phyloP scores from a whole-genome alignment of 768 basidiomycete species.

The Podaxis sp. region DNA sequence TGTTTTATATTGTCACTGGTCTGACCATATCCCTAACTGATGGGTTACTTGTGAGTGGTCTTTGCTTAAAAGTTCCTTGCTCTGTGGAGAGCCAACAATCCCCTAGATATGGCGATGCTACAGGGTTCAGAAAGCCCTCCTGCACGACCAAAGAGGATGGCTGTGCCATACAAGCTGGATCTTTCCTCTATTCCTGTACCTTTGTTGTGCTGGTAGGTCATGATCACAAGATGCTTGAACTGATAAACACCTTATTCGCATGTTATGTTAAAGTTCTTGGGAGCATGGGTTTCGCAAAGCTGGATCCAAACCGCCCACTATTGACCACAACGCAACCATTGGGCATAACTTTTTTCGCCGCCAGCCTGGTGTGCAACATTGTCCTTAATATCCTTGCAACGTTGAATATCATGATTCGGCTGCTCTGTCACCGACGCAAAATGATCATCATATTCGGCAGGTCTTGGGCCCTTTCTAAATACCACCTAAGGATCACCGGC shows the following conservation, averaged over 20 bases:
- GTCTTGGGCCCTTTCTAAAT: background rate
- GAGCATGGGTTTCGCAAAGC: background rate
- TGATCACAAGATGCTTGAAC: background rate
- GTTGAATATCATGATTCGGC: background rate
- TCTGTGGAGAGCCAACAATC: no score
- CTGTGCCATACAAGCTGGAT: background rate
- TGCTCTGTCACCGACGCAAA: background rate
- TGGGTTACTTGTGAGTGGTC: background rate
- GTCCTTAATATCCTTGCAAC: background rate
- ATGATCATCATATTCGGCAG: background rate
- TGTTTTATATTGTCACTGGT: background rate
- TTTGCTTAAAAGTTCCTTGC: background rate
- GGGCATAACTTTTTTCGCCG: background rate
- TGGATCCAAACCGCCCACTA: background rate
- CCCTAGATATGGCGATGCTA: constrained; percentile 1
- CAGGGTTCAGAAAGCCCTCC: background rate
- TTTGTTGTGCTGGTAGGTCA: background rate
- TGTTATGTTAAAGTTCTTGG: background rate
- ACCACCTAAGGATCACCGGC: background rate
- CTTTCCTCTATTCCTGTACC: background rate
- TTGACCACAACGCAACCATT: background rate
- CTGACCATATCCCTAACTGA: background rate
- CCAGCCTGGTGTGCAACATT: background rate
- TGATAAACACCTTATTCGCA: background rate
- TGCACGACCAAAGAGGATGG: background rate